Base-by-base conservation (phyloP, 2,329 filamentous ascomycete species). In the Elsinoe ampelina region DNA sequence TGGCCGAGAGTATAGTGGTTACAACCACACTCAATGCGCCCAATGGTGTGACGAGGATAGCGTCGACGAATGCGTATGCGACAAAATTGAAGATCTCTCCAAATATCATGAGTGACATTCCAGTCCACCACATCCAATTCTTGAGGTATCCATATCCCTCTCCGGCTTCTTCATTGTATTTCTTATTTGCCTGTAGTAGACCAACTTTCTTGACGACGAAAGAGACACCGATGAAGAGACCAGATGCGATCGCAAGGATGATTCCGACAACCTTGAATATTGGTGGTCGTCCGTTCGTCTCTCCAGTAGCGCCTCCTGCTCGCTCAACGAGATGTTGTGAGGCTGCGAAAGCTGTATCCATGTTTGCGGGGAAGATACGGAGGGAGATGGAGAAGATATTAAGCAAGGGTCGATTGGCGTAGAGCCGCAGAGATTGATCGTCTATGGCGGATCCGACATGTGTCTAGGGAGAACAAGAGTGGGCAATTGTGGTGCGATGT, bases 81-180 rank as follows among this genome's bases (percentile, higher is more conserved):
- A 92, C 89, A 70, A 97, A 95, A 73, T 98, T 98, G 81, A 89
- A 95, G 57, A 95, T 82, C 72, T 98, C 93, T 63, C 93, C 93
- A 42, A 97, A 66, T 64, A 97, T 95, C 93, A 98, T 97, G 58
- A 97, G 79, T 0, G 77, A 90, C 93, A 98, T 97, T 64, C 93
- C 93, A 1, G 76, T 72, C 93, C 93, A 98, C 93, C 93, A 98
- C 76, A 81, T 95, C 17, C 77, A 77, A 67, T 97, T 97, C 75
- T 95, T 95, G 65, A 98, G 82, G 70, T 97, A 98, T 60, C 92
- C 91, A 70, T 97, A 97, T 57, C 93, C 93, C 72, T 97, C 92
- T 59, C 93, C 93, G 0, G 93, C 91, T 62, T 88, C 89, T 73
- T 97, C 90, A 60, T 95, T 87, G 76, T 97, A 97, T 71, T 97